These are phyloP conservation scores for Cudoniella acicularis DNA, from an alignment of 495 filamentous ascomycete species.

Conservation along the genomic window DNA sequence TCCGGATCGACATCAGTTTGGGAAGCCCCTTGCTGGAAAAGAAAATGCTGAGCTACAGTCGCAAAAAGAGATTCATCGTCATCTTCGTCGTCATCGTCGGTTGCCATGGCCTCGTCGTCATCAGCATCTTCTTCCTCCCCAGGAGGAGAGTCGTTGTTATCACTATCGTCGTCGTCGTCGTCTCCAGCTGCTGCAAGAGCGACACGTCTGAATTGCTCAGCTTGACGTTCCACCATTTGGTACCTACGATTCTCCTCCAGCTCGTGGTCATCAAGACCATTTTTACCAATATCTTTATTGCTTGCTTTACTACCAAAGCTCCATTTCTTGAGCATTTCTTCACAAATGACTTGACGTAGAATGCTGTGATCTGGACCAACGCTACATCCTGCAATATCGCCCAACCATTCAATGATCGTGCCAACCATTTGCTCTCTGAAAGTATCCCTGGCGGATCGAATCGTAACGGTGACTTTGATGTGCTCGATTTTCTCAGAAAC, in stretches of 20 bases:
- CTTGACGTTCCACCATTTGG: conserved; percentile 23
- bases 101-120: conserved; percentile 27
- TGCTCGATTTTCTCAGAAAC: conserved; percentile 85
- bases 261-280: conserved; percentile 89
- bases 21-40: conserved; percentile 23
- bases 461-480: conserved; percentile 93
- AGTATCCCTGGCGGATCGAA: conserved; percentile 87
- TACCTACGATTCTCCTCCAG: conserved; percentile 34
- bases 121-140: conserved; percentile 33
- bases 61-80: conserved; percentile 38
- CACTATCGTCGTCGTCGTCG: conserved; percentile 45
- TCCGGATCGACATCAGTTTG: conserved; percentile 40
- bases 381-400: conserved; percentile 87
- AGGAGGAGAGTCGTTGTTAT: conserved; percentile 22
- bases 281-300: conserved; percentile 77
- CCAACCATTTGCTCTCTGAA: conserved; percentile 98
- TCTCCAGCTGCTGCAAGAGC: conserved; percentile 33
- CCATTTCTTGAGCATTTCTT: conserved; percentile 87
- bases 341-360: conserved; percentile 75
- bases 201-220: conserved; percentile 10
- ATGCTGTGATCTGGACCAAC: conserved; percentile 77
- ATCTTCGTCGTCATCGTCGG: conserved; percentile 40
- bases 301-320: conserved; percentile 77
- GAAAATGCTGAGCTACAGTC: conserved; percentile 44
- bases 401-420: conserved; percentile 95